Base-by-base conservation (phyloP, 2,329 filamentous ascomycete genomes). In the Calonectria henricotiae region DNA sequence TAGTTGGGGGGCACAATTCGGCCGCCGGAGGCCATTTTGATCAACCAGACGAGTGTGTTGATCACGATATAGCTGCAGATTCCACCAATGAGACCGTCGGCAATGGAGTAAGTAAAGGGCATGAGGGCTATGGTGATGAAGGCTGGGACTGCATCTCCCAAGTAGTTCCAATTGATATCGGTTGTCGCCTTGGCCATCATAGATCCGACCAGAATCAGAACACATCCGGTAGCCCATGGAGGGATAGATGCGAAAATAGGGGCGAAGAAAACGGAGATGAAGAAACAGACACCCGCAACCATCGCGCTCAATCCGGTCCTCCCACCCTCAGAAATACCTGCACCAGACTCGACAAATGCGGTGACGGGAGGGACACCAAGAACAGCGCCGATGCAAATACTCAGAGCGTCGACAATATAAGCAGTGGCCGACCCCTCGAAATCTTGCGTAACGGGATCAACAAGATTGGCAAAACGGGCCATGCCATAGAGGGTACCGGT, bases 181-280 rank as follows among this genome's bases (percentile, higher is more conserved):
- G 89, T 89, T 13, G 93, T 93, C 1, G 93, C 88, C 71, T 90
- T 89, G 67, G 92, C 90, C 94, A 97, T 97, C 88, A 97, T 92
- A 23, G 91, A 91, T n/a, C 94, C 94, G 65, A 97, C 94, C 44
- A 97, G 90, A 75, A 97, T 88, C 30, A 97, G 88, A n/a, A 95
- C 95, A 80, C 93, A 95, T 58, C 94, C 94, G 0, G 94, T 97
- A 3, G 94, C 94, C 93, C 94, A 97, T 0, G 94, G 92, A 5
- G 94, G 94, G 68, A 97, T 96, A 0, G 93, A 95, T 11, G 94
- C 94, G 79, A 97, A 97, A 68, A 97, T 96, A 0, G 94, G 94
- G 0, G 94, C 94, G 80, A 97, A 97, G 86, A 97, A 97, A 71
- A 97, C 89, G 68, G 93, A 90, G 79, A 97, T 90, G 84, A 97